Conservation (phyloP, 1,284 basidiomycete species). For the Boletus sp. region DNA sequence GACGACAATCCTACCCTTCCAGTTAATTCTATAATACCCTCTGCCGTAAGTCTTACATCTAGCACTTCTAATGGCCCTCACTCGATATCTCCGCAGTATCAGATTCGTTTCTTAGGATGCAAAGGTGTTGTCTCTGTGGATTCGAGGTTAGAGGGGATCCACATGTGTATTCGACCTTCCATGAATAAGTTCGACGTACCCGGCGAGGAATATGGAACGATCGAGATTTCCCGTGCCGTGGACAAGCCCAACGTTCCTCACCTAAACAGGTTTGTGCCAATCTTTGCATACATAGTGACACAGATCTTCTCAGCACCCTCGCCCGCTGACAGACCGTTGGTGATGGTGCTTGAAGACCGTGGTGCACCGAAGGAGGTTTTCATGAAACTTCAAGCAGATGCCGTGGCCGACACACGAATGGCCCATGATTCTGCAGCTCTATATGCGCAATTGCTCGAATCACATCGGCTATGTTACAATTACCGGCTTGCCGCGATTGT, state of each 20-base stretch:
- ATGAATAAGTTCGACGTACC: conserved; percentile 73
- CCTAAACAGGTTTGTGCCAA: conserved; percentile 55
- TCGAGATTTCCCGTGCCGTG: conserved; percentile 71
- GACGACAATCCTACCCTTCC: conserved; percentile 39
- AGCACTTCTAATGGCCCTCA: background rate
- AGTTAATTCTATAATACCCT: conserved; percentile 45
- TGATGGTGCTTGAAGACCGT: conserved; percentile 70
- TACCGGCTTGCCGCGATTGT: conserved; percentile 54
- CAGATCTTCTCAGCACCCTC: background rate
- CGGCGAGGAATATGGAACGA: conserved; percentile 46
- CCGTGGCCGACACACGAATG: conserved; percentile 51
- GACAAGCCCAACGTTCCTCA: conserved; percentile 55
- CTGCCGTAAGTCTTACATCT: conserved; percentile 46
- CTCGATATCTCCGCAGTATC: conserved; percentile 45
- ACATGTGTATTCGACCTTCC: conserved; percentile 62
- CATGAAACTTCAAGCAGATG: conserved; percentile 51
- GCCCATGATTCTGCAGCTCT: conserved; percentile 52
- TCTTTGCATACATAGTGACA: background rate
- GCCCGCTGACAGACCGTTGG: conserved; percentile 48
- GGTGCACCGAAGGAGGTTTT: conserved; percentile 56
- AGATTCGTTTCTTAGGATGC: conserved; percentile 75
- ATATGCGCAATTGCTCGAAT: conserved; percentile 47
- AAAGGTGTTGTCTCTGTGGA: conserved; percentile 76
- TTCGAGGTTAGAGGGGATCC: conserved; percentile 45
- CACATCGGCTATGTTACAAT: conserved; percentile 50